A percentile compares a stretch with the other conserved stretches of the same genome.
phyloP scores from a whole-genome alignment of 768 basidiomycete genomes.

The Chlorophyllum brunneum region DNA sequence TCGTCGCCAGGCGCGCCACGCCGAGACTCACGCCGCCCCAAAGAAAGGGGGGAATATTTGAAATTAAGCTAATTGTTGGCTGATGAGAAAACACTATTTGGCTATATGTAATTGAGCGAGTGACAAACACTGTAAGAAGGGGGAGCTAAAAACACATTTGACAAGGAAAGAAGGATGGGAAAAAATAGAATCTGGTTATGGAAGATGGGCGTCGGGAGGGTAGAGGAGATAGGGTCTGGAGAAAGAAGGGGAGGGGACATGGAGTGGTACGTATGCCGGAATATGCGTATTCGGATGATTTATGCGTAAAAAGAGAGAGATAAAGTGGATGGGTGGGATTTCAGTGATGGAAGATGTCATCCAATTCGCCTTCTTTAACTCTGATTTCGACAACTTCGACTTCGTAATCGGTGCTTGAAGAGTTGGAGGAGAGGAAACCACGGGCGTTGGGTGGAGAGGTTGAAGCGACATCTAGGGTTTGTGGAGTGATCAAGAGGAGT shows the following conservation, averaged over 20 bases:
- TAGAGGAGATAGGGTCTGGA: neutral
- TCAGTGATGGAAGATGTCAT: neutral
- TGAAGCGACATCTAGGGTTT: slow-evolving; percentile 64
- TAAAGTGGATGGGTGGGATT: neutral
- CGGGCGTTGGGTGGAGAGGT: slow-evolving; percentile 74
- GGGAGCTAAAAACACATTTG: slow-evolving; percentile 3
- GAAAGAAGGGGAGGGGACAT: neutral
- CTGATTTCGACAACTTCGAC: slow-evolving; percentile 88
- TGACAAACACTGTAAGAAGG: too few species aligned
- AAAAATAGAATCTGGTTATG: neutral
- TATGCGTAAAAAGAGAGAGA: neutral
- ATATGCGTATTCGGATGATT: neutral
- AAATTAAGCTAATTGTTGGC: too few species aligned
- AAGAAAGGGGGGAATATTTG: too few species aligned
- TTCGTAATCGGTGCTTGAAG: slow-evolving; percentile 70
- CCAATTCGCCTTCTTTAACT: slow-evolving; percentile 71
- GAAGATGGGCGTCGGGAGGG: neutral
- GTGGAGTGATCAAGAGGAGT: neutral
- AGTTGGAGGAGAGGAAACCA: slow-evolving; percentile 63
- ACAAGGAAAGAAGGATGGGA: neutral
- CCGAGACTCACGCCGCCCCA: too few species aligned
- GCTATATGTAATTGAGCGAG: too few species aligned
- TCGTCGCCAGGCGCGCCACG: too few species aligned
- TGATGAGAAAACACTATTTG: too few species aligned
- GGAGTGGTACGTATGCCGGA: neutral